A percentile compares a stretch with the other conserved stretches of the same genome.
phyloP scores from a whole-genome alignment of 139 green algal genomes.

The Micractinium sp. region DNA sequence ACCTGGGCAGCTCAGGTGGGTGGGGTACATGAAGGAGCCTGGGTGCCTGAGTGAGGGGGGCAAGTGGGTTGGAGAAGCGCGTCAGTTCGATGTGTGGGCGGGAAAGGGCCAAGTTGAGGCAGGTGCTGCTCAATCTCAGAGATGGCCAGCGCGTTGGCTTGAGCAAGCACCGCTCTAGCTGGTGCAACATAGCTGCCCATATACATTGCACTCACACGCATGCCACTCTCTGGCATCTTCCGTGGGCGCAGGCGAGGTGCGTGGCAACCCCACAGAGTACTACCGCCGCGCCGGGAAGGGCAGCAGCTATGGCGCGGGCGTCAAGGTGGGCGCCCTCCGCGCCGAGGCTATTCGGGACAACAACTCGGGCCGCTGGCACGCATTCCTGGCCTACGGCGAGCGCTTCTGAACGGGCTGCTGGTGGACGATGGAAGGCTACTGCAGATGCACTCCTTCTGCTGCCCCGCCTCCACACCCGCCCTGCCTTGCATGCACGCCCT shows the following conservation, averaged over 20 bases:
- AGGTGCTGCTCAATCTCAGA: no score
- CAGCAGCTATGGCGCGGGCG: conserved; percentile 76
- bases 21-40: no score
- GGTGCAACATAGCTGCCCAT: no score
- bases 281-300: conserved; percentile 88
- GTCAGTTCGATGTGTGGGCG: no score
- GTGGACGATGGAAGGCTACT: background rate
- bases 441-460: background rate
- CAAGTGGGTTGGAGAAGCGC: no score
- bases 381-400: conserved; percentile 91
- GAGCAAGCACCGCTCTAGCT: no score
- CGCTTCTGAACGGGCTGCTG: conserved; percentile 76
- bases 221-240: no score
- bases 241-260: conserved; percentile 47
- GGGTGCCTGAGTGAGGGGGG: no score
- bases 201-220: no score
- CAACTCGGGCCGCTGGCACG: conserved; percentile 79
- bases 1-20: conserved; percentile 80
- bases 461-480: background rate
- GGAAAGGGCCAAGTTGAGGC: no score
- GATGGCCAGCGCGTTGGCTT: no score
- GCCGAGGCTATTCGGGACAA: conserved; percentile 87
- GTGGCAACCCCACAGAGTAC: conserved; percentile 93
- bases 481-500: background rate
- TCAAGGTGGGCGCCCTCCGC: conserved; percentile 84